phyloP scores from a whole-genome alignment of 768 basidiomycete species.

The Tylopilus felleus region DNA sequence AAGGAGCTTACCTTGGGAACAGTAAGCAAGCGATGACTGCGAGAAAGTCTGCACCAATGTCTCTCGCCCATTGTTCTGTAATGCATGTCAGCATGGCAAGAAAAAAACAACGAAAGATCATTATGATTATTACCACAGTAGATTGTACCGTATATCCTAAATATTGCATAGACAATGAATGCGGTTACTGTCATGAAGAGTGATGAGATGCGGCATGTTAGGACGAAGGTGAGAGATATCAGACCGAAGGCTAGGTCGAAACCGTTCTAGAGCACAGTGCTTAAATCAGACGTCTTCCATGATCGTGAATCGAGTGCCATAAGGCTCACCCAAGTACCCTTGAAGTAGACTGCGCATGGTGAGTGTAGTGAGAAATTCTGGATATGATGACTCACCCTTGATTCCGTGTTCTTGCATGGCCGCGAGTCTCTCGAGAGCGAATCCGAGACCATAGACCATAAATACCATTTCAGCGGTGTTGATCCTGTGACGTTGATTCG shows the following conservation, averaged over 20 bases:
- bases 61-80: constrained; percentile 61
- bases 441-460: constrained; percentile 77
- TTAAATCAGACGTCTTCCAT: constrained; percentile 16
- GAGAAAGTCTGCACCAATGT: constrained; percentile 75
- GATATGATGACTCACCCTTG: constrained; percentile 48
- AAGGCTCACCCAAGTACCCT: constrained; percentile 69
- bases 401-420: constrained; percentile 96
- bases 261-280: constrained; percentile 57
- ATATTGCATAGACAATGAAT: constrained; percentile 69
- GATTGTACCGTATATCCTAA: constrained; percentile 73
- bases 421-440: constrained; percentile 88
- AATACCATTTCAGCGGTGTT: constrained; percentile 70
- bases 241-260: constrained; percentile 90
- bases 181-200: constrained; percentile 56
- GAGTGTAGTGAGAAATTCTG: not conserved
- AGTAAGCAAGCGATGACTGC: constrained; percentile 87
- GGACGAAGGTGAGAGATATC: not conserved
- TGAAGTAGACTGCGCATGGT: constrained; percentile 62
- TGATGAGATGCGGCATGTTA: not conserved
- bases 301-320: constrained; percentile 7
- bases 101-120: not conserved
- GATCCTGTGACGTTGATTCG: constrained; percentile 55
- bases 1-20: constrained; percentile 68
- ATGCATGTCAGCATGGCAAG: not conserved
- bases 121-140: constrained; percentile 57